These are phyloP conservation scores for Phytopythium mirpurense DNA, from an alignment of 352 stramenopile genomes.

Conservation along the genomic window DNA sequence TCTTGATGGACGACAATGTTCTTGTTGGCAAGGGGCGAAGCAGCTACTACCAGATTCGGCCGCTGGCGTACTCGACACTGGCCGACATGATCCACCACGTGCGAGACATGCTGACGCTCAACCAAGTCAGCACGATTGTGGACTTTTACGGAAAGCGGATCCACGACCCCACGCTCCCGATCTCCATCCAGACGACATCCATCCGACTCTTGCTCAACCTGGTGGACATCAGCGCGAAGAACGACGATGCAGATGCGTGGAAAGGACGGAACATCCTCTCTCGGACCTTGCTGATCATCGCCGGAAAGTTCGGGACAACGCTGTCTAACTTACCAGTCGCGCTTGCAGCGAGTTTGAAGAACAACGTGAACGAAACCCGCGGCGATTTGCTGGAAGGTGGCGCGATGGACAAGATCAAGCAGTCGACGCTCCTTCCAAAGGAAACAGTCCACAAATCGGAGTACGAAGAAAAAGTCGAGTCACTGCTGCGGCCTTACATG, in stretches of 20 bases:
- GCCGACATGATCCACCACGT: slow-evolving; percentile 98
- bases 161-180: slow-evolving; percentile 89
- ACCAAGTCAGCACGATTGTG: slow-evolving; percentile 94
- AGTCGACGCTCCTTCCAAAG: slow-evolving; percentile 71
- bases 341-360: slow-evolving; percentile 49
- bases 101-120: slow-evolving; percentile 91
- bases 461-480: slow-evolving; percentile 76
- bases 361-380: slow-evolving; percentile 30
- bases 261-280: slow-evolving; percentile 88
- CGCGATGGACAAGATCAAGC: slow-evolving; percentile 86
- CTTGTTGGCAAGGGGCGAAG: slow-evolving; percentile 86
- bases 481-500: slow-evolving; percentile 48
- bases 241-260: slow-evolving; percentile 86
- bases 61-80: slow-evolving; percentile 95
- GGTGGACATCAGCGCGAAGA: slow-evolving; percentile 96
- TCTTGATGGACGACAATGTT: slow-evolving; percentile 94
- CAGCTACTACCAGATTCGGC: slow-evolving; percentile 89
- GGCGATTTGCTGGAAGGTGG: slow-evolving; percentile 75
- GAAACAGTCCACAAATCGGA: slow-evolving; percentile 37
- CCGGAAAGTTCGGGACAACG: slow-evolving; percentile 93
- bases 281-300: slow-evolving; percentile 90
- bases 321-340: slow-evolving; percentile 65
- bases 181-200: slow-evolving; percentile 95
- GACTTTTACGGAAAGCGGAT: slow-evolving; percentile 93
- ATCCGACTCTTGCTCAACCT: slow-evolving; percentile 96